Conservation (phyloP, 2,329 filamentous ascomycete species). For the Fusarium protoensiforme region DNA sequence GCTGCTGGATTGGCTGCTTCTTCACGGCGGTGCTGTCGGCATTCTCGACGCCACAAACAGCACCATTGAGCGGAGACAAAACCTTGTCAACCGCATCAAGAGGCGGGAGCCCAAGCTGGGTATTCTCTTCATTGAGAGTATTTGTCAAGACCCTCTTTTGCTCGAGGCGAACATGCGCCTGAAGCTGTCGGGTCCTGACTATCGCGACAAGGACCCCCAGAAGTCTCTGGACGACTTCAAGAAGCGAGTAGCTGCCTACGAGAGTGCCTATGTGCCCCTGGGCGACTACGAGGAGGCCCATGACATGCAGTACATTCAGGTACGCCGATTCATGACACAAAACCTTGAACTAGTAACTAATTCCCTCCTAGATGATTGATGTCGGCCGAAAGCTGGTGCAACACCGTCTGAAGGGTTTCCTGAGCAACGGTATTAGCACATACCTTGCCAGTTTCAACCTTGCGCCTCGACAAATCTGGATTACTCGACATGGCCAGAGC, state of each 20-base stretch:
- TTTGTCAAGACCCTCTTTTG: slow-evolving; percentile 85
- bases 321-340: slow-evolving; percentile 42
- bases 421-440: slow-evolving; percentile 91
- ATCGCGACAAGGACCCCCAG: slow-evolving; percentile 90
- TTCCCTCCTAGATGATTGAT: slow-evolving; percentile 80
- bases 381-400: slow-evolving; percentile 94
- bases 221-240: slow-evolving; percentile 92
- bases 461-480: slow-evolving; percentile 96
- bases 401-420: slow-evolving; percentile 89
- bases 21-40: slow-evolving; percentile 85
- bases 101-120: slow-evolving; percentile 86
- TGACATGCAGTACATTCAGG: slow-evolving; percentile 92
- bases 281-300: slow-evolving; percentile 91
- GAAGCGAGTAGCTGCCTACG: slow-evolving; percentile 90
- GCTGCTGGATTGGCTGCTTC: slow-evolving; percentile 87
- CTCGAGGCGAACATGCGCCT: slow-evolving; percentile 97
- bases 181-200: slow-evolving; percentile 95
- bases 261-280: slow-evolving; percentile 91
- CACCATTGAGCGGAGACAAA: slow-evolving; percentile 84
- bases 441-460: slow-evolving; percentile 98
- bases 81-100: slow-evolving; percentile 86
- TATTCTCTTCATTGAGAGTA: slow-evolving; percentile 94
- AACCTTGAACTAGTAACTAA: slow-evolving; percentile 37
- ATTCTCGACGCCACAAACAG: slow-evolving; percentile 99
- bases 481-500: slow-evolving; percentile 94